Conservation (phyloP, 371 early-diverging fungal genomes). For the Ordospora colligata region DNA sequence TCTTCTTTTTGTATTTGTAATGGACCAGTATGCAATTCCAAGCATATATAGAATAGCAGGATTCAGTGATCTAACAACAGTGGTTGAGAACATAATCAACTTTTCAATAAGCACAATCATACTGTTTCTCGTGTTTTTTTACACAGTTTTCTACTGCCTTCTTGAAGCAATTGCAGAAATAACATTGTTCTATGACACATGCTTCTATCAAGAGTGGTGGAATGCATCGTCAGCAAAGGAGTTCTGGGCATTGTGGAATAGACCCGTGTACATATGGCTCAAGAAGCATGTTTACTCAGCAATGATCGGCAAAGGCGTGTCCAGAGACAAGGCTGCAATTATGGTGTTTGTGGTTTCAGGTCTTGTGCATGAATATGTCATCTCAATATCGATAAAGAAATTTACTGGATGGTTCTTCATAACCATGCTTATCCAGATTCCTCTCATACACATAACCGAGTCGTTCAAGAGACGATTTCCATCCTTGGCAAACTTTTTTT, state of each 20-base stretch:
- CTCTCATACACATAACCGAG: conserved; percentile 67
- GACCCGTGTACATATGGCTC: conserved; percentile 83
- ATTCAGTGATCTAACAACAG: neutral
- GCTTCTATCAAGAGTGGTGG: conserved; percentile 97
- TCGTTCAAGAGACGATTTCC: conserved; percentile 19
- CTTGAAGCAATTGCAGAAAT: conserved; percentile 85
- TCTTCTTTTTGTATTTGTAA: conserved; percentile 43
- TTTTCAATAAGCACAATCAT: conserved; percentile 35
- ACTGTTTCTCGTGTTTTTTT: conserved; percentile 72
- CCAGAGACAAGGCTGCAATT: conserved; percentile 67
- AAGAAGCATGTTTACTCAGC: conserved; percentile 78
- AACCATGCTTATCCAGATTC: conserved; percentile 80
- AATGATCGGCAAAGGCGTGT: conserved; percentile 67
- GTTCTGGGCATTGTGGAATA: conserved; percentile 92
- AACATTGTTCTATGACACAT: conserved; percentile 82
- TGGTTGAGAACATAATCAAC: conserved; percentile 36
- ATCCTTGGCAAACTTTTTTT: conserved; percentile 39
- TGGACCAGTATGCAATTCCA: conserved; percentile 53
- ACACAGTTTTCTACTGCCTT: conserved; percentile 81
- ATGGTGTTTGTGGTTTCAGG: conserved; percentile 76
- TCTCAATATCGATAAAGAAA: conserved; percentile 68
- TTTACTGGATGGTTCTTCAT: conserved; percentile 71
- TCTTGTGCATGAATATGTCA: conserved; percentile 75
- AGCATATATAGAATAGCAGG: conserved; percentile 33
- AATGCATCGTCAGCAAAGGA: conserved; percentile 80